Base-by-base conservation (phyloP, 495 filamentous ascomycete genomes). In the Mycothermus thermophilus region DNA sequence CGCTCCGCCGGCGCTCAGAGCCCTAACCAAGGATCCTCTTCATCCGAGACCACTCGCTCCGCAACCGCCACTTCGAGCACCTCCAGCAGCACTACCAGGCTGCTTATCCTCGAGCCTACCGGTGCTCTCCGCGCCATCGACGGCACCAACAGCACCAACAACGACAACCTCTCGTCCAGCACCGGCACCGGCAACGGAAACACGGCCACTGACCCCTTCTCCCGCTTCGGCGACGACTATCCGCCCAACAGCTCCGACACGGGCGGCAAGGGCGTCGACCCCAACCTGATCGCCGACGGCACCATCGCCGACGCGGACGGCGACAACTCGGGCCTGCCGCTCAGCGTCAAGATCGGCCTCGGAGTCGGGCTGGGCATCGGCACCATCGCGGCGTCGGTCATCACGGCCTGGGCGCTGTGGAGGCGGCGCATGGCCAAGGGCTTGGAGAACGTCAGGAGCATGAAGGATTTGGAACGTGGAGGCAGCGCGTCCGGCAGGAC, bases 301-400 rank as follows among this genome's bases (percentile, higher is more conserved):
- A 18, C 18, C 36, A 8, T 24, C 12, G 1, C 25, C 27, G 8
- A 7, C n/a, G n/a, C n/a, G n/a, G n/a, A n/a, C n/a, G n/a, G n/a
- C n/a, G n/a, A n/a, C n/a, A n/a, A n/a, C n/a, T n/a, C n/a, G n/a
- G n/a, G n/a, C n/a, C n/a, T n/a, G n/a, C n/a, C n/a, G n/a, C n/a
- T n/a, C n/a, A n/a, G n/a, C n/a, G n/a, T n/a, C n/a, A 47, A 47
- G 29, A 50, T 50, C 34, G 47, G 37, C 15, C 22, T 47, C 9
- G 44, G 37, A 23, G 41, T 44, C 19, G 49, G 40, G n/a, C 39
- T 38, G 13, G 48, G 34, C 7, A 45, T 21, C 2, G 46, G 35
- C 13, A 40, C 27, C 10, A 4, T 52, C 9, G 10, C 42, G 6
- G 6, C 37, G 1, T 9, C 30, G 0, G 40, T 42, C 2, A 3